Conservation (phyloP, 495 filamentous ascomycete species). For the Venustampulla echinocandica region DNA sequence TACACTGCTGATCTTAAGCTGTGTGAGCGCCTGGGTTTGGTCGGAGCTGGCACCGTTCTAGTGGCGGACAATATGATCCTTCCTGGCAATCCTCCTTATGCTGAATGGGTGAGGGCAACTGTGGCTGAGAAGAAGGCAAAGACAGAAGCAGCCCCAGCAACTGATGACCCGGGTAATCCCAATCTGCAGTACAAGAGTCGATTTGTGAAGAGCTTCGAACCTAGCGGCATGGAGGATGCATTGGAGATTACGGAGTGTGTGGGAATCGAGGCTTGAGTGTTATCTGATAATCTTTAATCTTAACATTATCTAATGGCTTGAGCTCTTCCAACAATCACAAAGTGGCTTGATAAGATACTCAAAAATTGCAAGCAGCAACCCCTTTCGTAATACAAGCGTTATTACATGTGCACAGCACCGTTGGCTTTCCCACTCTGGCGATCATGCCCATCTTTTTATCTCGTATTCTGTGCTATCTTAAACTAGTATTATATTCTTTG, state of each 20-base stretch:
- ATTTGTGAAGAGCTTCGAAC: slow-evolving; percentile 58
- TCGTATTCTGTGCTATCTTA: too few relatives aligned
- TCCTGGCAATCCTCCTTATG: slow-evolving; percentile 68
- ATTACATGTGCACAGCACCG: too few relatives aligned
- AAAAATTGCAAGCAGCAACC: too few relatives aligned
- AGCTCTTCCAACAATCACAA: too few relatives aligned
- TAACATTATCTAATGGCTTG: too few relatives aligned
- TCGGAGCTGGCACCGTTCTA: slow-evolving; percentile 52
- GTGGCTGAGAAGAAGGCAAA: slow-evolving; percentile 39
- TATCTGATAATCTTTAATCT: too few relatives aligned
- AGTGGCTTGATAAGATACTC: too few relatives aligned
- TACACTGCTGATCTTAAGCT: slow-evolving; percentile 66
- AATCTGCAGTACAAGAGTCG: slow-evolving; percentile 60
- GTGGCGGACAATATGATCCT: slow-evolving; percentile 67
- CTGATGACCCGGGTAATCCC: slow-evolving; percentile 52
- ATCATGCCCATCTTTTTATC: too few relatives aligned
- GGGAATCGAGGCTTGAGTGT: too few relatives aligned
- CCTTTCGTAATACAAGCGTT: too few relatives aligned
- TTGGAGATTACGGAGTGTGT: neutral
- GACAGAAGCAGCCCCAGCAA: slow-evolving; percentile 27
- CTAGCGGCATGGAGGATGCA: slow-evolving; percentile 34
- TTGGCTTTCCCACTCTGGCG: too few relatives aligned
- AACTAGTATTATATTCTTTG: too few relatives aligned
- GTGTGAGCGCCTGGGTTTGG: slow-evolving; percentile 56
- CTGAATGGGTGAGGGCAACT: slow-evolving; percentile 53